Base-by-base conservation (phyloP, 768 basidiomycete genomes). In the Russula ochroleuca region DNA sequence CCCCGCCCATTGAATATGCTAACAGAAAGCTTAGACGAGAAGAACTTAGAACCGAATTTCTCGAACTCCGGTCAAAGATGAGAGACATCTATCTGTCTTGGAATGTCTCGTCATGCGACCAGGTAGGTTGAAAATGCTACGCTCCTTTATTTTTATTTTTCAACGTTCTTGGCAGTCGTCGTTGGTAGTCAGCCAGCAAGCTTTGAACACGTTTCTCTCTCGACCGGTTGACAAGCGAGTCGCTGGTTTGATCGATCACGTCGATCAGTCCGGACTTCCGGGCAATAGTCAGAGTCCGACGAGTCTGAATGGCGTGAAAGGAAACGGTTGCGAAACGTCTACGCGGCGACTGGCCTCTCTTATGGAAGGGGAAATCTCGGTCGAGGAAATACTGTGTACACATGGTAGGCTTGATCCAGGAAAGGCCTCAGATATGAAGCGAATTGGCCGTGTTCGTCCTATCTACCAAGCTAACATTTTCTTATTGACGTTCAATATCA, bases 391-490 rank as follows among this genome's bases (percentile, higher is more conserved):
- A 25, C 59, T 83, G 9, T 94, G 92, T 66, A 67, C 67, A 21
- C 92, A 94, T 71, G 80, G 80, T 5, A 72, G 68, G 23, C 77
- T 92, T 41, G 80, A 90, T 73, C 90, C 90, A 13, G 68, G 68
- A 25, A 85, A 83, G 70, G 79, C 81, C 4, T 68, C 70, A 49
- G 75, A 81, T 65, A 87, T 93, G 83, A 93, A 92, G 70, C 80
- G 85, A 54, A 80, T 94, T 47, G 79, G 76, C 28, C 72, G 76
- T 70, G 88, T 89, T 55, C 51, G 78, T 67, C 59, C 53, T 19
- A 56, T 19, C 48, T 38, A 38, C 41, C 37, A 2, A 47, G 10
- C 33, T n/a, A 37, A 14, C 35, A 15, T 47, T 33, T 49, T 49
- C 15, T 55, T 28, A 28, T 14, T 57, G n/a, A 58, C 50, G 21